A percentile compares a stretch with the other conserved stretches of the same genome.
Conservation (phyloP, 2,329 filamentous ascomycete species). For the Trichoderma simmonsii region DNA sequence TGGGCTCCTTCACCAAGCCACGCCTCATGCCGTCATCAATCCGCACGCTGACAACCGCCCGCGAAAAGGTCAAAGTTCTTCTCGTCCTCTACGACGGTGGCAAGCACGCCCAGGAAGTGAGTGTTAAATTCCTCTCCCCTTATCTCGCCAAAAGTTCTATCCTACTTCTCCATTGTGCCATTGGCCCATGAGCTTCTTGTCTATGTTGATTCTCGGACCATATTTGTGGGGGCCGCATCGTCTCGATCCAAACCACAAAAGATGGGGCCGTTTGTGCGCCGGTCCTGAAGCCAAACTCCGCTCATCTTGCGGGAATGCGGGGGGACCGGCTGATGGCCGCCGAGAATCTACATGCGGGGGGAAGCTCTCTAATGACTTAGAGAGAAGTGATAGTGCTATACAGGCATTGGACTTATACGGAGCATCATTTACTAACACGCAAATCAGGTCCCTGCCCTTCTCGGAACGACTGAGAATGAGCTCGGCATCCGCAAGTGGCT, state of each 20-base stretch:
- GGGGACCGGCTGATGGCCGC: background rate
- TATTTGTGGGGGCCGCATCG: conserved; percentile 1
- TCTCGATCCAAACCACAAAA: background rate
- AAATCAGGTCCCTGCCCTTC: conserved; percentile 67
- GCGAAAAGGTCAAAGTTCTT: conserved; percentile 83
- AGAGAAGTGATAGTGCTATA: background rate
- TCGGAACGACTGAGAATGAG: conserved; percentile 98
- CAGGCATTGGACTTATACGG: background rate
- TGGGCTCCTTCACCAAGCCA: conserved; percentile 26
- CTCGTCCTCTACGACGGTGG: conserved; percentile 90
- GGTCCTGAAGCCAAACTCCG: background rate
- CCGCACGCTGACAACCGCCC: conserved; percentile 53
- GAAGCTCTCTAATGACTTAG: background rate
- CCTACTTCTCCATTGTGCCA: background rate
- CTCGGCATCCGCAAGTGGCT: conserved; percentile 97
- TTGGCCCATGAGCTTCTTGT: background rate
- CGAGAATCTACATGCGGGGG: background rate
- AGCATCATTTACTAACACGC: background rate
- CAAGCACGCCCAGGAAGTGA: conserved; percentile 81
- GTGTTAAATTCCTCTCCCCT: conserved; percentile 25
- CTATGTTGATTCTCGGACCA: background rate
- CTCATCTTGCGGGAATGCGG: conserved; percentile 16
- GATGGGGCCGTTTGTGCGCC: background rate
- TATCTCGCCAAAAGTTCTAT: background rate
- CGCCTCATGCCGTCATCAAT: conserved; percentile 41